Conservation (phyloP, 2,329 filamentous ascomycete genomes). For the Hymenoscyphus repandus region DNA sequence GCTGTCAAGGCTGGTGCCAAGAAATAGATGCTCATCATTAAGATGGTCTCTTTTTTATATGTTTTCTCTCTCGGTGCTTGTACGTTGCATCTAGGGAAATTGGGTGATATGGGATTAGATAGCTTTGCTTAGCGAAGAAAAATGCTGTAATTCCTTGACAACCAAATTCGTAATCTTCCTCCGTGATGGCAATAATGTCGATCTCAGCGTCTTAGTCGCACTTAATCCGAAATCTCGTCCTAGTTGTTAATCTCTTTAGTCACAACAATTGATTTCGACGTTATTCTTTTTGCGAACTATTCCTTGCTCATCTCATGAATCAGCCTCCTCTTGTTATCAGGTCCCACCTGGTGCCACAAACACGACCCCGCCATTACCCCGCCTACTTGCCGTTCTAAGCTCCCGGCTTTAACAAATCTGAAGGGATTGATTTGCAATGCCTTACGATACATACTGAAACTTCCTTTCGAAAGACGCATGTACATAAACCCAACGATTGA, state of each 20-base stretch:
- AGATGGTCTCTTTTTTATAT: conserved; percentile 1
- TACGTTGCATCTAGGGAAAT: conserved; percentile 6
- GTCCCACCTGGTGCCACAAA: too few species aligned
- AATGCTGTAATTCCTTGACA: conserved; percentile 2
- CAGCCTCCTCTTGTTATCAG: too few species aligned
- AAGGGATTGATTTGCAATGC: neutral
- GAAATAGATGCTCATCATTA: conserved; percentile 28
- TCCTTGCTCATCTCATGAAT: too few species aligned
- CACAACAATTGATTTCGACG: too few species aligned
- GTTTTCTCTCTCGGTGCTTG: neutral
- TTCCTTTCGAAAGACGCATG: too few species aligned
- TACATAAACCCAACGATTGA: too few species aligned
- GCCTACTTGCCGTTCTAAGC: neutral
- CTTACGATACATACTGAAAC: neutral
- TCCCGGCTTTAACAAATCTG: neutral
- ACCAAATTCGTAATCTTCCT: too few species aligned
- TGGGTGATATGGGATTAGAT: conserved; percentile 10
- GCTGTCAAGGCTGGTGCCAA: conserved; percentile 36
- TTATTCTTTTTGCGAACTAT: too few species aligned
- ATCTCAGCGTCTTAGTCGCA: too few species aligned
- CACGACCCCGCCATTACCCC: neutral
- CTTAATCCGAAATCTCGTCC: too few species aligned
- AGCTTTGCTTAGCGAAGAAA: conserved; percentile 7
- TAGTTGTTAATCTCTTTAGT: too few species aligned
- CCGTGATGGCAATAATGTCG: too few species aligned